These are phyloP conservation scores for Candida patagonica DNA, from an alignment of 805 yeast genomes.

Conservation along the genomic window DNA sequence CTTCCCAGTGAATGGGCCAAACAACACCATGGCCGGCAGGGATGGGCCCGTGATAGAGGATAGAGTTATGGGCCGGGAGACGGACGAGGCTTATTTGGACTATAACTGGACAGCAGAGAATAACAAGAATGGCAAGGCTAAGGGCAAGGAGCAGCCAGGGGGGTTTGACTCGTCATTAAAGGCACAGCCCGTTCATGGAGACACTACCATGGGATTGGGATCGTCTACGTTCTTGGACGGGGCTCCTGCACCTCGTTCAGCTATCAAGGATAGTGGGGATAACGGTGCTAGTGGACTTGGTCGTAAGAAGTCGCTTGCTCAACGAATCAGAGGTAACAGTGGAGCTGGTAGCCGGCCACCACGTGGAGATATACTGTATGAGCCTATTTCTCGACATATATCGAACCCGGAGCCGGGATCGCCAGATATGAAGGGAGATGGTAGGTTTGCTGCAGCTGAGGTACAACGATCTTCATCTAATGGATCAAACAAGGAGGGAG, in stretches of 20 bases:
- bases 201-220: conserved; percentile 80
- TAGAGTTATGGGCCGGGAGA: conserved; percentile 65
- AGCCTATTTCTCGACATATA: conserved; percentile 11
- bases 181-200: conserved; percentile 74
- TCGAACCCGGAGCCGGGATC: conserved; percentile 13
- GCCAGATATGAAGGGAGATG: background rate
- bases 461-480: background rate
- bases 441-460: background rate
- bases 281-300: conserved; percentile 41
- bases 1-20: conserved; percentile 93
- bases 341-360: conserved; percentile 8
- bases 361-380: conserved; percentile 5
- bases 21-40: conserved; percentile 67
- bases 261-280: conserved; percentile 21
- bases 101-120: conserved; percentile 17
- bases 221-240: conserved; percentile 91
- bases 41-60: conserved; percentile 45
- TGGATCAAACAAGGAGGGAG: conserved; percentile 28
- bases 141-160: conserved; percentile 4
- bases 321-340: conserved; percentile 41
- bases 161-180: conserved; percentile 66
- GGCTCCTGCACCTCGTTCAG: conserved; percentile 69
- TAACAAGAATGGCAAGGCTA: conserved; percentile 9
- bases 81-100: conserved; percentile 38
- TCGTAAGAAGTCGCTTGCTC: conserved; percentile 78